Evolutionary conservation across 352 stramenopile species (phyloP).

Genomic region (Aphanomyces invadans): DNA sequence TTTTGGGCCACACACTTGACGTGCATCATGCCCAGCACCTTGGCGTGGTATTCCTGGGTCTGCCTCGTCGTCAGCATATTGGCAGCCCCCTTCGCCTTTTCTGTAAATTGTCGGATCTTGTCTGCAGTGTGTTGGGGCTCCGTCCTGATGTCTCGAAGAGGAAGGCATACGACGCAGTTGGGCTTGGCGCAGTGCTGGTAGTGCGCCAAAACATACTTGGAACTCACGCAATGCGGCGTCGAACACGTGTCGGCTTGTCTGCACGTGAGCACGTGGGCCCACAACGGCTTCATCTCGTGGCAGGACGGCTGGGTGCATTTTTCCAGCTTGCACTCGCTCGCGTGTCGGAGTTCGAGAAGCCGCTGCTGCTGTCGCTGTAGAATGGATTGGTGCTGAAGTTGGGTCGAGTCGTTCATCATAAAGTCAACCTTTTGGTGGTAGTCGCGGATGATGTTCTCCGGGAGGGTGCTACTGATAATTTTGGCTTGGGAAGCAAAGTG

Average conservation of each 20-base stretch:
- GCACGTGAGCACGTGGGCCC: conserved; percentile 89
- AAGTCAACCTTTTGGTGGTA: conserved; percentile 26
- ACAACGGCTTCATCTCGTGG: conserved; percentile 84
- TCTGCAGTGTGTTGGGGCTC: conserved; percentile 8
- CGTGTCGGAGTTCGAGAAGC: conserved; percentile 83
- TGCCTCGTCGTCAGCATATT: conserved; percentile 20
- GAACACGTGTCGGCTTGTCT: conserved; percentile 84
- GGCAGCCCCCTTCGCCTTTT: conserved; percentile 17
- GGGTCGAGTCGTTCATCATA: conserved; percentile 20
- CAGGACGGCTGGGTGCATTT: conserved; percentile 85
- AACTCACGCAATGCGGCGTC: conserved; percentile 87
- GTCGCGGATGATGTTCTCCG: conserved; percentile 15
- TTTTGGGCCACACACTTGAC: conserved; percentile 12
- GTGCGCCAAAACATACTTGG: conserved; percentile 85
- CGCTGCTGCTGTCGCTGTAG: conserved; percentile 90
- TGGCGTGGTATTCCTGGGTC: conserved; percentile 23
- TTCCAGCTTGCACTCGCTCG: conserved; percentile 82
- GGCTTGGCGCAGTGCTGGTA: conserved; percentile 89
- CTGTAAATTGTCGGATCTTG: conserved; percentile 22
- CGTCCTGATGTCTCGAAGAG: conserved; percentile 42
- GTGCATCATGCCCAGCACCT: conserved; percentile 24
- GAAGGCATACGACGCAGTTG: conserved; percentile 81
- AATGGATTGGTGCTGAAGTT: conserved; percentile 36
- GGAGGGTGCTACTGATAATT: conserved; percentile 6
- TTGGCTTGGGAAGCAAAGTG: conserved; percentile 10